These are phyloP conservation scores for Penicillium waksmanii DNA, from an alignment of 495 filamentous ascomycete genomes.

Conservation along the genomic window DNA sequence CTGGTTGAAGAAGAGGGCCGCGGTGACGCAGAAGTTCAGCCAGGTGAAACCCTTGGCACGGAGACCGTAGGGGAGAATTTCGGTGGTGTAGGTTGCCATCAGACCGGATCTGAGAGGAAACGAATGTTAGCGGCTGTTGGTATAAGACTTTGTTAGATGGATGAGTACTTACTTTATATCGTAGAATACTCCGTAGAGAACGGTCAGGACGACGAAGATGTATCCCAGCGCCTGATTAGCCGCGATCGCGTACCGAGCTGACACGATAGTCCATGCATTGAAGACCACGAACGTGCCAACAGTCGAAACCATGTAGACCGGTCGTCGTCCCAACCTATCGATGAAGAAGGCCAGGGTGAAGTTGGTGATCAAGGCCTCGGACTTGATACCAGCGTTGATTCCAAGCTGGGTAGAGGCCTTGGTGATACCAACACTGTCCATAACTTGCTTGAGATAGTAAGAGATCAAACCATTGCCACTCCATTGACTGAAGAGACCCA, in stretches of 20 bases:
- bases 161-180: conserved; percentile 40
- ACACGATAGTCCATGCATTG: conserved; percentile 60
- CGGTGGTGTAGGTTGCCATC: conserved; percentile 66
- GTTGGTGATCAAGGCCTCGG: conserved; percentile 28
- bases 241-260: conserved; percentile 54
- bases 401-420: conserved; percentile 50
- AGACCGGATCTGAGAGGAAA: conserved; percentile 58
- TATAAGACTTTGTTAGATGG: not conserved
- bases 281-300: conserved; percentile 61
- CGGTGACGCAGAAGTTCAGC: conserved; percentile 63
- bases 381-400: conserved; percentile 34
- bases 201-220: conserved; percentile 61
- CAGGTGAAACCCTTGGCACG: conserved; percentile 73
- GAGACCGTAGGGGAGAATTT: conserved; percentile 69
- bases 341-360: conserved; percentile 61
- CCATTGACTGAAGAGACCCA: conserved; percentile 66
- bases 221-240: conserved; percentile 47
- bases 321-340: conserved; percentile 62
- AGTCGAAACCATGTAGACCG: conserved; percentile 59
- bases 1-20: conserved; percentile 56
- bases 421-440: conserved; percentile 59
- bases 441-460: conserved; percentile 61
- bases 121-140: not conserved
- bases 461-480: conserved; percentile 69
- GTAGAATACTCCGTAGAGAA: conserved; percentile 61